Percentiles rank a stretch among this genome's conserved stretches.
These are phyloP conservation scores for Fusarium nygamai DNA, from an alignment of 2,329 filamentous ascomycete species.

Conservation along the genomic window DNA sequence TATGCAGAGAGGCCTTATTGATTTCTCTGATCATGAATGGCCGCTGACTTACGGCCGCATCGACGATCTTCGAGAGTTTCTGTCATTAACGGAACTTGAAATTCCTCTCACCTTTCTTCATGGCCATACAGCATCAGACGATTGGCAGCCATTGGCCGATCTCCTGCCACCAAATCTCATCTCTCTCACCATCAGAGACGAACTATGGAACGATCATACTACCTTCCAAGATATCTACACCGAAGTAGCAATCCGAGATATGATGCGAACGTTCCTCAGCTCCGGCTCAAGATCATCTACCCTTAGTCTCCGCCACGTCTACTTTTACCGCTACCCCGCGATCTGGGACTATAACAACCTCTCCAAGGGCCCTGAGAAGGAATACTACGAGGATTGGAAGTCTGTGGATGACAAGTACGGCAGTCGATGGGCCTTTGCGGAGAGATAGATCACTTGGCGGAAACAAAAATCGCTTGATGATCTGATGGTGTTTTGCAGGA, in stretches of 20 bases:
- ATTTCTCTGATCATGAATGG: not conserved
- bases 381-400: not conserved
- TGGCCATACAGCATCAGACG: not conserved
- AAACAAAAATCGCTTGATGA: not conserved
- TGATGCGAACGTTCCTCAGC: not conserved
- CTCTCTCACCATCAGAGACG: not conserved
- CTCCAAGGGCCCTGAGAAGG: not conserved
- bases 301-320: not conserved
- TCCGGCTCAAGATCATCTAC: not conserved
- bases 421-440: not conserved
- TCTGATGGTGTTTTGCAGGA: too few species aligned
- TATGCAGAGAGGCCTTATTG: not conserved
- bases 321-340: not conserved
- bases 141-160: not conserved
- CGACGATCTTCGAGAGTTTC: not conserved
- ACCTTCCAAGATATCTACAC: not conserved
- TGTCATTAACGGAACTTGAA: not conserved
- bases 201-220: rapidly evolving
- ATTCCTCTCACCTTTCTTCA: not conserved
- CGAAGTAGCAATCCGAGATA: not conserved
- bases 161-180: not conserved
- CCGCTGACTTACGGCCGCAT: not conserved
- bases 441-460: not conserved
- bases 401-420: not conserved
- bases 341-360: not conserved